Conservation (phyloP, 306 rosid genomes). For the Prunus armeniaca region DNA sequence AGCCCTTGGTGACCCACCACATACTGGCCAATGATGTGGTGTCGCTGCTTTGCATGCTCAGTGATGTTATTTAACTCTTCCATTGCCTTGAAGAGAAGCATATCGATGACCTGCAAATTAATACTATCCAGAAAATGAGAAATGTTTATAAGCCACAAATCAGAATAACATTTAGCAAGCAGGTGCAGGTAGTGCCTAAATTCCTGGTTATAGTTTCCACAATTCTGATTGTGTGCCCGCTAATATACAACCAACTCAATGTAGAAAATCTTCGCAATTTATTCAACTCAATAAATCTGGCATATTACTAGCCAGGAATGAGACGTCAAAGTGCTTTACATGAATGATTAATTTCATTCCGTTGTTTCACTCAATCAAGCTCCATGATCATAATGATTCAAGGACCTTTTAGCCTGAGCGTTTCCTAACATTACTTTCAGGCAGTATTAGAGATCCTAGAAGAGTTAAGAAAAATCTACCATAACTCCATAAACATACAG, state of each 20-base stretch:
- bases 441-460: not conserved
- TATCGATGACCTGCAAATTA: conserved; percentile 76
- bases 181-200: not conserved
- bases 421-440: not conserved
- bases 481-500: not conserved
- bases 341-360: not conserved
- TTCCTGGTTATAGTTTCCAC: not conserved
- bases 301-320: not conserved
- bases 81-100: conserved; percentile 84
- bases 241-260: not conserved
- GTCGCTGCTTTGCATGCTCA: conserved; percentile 93
- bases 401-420: not conserved
- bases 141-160: conserved; percentile 6
- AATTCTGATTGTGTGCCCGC: not conserved
- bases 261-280: not conserved
- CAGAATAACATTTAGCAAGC: not conserved
- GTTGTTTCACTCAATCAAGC: not conserved
- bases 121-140: conserved; percentile 23
- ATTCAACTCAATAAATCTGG: not conserved
- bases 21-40: conserved; percentile 88
- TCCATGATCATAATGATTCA: not conserved
- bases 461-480: not conserved
- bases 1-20: conserved; percentile 61
- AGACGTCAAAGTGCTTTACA: not conserved
- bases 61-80: conserved; percentile 80